Conservation (phyloP, 148 eudicot genomes). For the Diospyros lotus region DNA sequence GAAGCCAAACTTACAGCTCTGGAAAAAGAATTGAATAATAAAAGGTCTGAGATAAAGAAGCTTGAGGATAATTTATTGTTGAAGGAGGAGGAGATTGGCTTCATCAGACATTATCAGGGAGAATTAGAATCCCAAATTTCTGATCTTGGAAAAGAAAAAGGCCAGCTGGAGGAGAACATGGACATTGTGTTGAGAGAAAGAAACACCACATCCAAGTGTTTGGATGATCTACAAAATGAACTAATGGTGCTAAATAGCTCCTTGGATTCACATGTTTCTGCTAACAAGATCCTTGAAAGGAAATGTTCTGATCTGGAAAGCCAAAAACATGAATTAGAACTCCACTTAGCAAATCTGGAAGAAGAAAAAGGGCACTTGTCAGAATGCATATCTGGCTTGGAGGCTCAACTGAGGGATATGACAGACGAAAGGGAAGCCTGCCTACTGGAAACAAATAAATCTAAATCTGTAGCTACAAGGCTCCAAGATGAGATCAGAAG, state of each 20-base stretch:
- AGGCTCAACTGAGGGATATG: constrained; percentile 48
- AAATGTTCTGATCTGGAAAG: constrained; percentile 42
- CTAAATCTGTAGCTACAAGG: constrained; percentile 31
- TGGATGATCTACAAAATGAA: constrained; percentile 41
- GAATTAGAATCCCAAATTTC: constrained; percentile 44
- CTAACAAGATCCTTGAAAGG: constrained; percentile 46
- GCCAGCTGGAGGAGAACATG: constrained; percentile 34
- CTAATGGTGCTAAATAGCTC: constrained; percentile 27
- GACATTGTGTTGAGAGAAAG: constrained; percentile 39
- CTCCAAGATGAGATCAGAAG: constrained; percentile 55
- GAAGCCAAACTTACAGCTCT: constrained; percentile 3
- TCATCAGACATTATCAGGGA: not conserved
- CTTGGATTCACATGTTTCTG: constrained; percentile 45
- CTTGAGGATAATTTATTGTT: constrained; percentile 12
- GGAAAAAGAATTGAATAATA: constrained; percentile 19
- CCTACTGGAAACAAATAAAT: constrained; percentile 45
- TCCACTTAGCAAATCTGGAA: constrained; percentile 41
- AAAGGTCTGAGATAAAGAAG: constrained; percentile 12
- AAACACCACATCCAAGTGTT: constrained; percentile 21
- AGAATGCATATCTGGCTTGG: constrained; percentile 52
- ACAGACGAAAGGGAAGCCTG: constrained; percentile 51
- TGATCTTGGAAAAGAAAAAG: constrained; percentile 31
- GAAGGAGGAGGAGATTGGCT: constrained; percentile 16
- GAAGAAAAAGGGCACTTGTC: constrained; percentile 55
- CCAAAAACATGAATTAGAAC: constrained; percentile 50